These are phyloP conservation scores for Amanita rimosa DNA, from an alignment of 768 basidiomycete species.

Conservation along the genomic window DNA sequence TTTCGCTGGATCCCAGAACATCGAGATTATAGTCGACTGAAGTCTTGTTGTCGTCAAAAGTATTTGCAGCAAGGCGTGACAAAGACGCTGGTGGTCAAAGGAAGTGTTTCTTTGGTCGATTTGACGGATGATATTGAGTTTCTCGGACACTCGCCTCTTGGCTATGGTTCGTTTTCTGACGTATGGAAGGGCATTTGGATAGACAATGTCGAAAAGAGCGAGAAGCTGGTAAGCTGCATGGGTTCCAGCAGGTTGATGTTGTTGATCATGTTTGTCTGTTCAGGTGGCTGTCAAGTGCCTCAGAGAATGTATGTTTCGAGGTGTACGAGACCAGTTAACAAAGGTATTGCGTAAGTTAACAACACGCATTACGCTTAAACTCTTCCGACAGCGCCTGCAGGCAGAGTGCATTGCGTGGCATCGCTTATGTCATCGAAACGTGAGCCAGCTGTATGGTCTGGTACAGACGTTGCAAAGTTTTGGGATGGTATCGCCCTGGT, in stretches of 20 bases:
- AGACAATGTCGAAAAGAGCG: slow-evolving; percentile 28
- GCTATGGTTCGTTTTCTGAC: slow-evolving; percentile 47
- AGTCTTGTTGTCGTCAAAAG: slow-evolving; percentile 47
- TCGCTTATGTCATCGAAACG: slow-evolving; percentile 40
- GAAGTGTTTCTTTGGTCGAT: slow-evolving; percentile 36
- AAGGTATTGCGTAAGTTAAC: slow-evolving; percentile 15
- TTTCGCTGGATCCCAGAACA: slow-evolving; percentile 35
- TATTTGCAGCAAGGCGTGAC: slow-evolving; percentile 43
- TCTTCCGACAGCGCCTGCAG: slow-evolving; percentile 35
- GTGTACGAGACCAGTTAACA: slow-evolving; percentile 41
- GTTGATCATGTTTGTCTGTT: neutral
- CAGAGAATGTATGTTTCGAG: slow-evolving; percentile 37
- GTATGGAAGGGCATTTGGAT: slow-evolving; percentile 52
- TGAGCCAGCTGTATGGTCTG: slow-evolving; percentile 45
- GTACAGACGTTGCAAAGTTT: slow-evolving; percentile 38
- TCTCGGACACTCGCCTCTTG: slow-evolving; percentile 35
- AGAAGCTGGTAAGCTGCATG: slow-evolving; percentile 17
- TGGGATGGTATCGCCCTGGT: slow-evolving; percentile 60
- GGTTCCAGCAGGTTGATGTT: neutral
- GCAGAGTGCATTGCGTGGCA: slow-evolving; percentile 49
- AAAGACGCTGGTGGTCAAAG: slow-evolving; percentile 45
- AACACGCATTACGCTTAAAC: neutral
- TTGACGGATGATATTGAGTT: slow-evolving; percentile 43
- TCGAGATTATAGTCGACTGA: slow-evolving; percentile 42
- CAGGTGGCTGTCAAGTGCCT: slow-evolving; percentile 52